These are phyloP conservation scores for Pyricularia sp. DNA, from an alignment of 2,329 filamentous ascomycete genomes.

Conservation along the genomic window DNA sequence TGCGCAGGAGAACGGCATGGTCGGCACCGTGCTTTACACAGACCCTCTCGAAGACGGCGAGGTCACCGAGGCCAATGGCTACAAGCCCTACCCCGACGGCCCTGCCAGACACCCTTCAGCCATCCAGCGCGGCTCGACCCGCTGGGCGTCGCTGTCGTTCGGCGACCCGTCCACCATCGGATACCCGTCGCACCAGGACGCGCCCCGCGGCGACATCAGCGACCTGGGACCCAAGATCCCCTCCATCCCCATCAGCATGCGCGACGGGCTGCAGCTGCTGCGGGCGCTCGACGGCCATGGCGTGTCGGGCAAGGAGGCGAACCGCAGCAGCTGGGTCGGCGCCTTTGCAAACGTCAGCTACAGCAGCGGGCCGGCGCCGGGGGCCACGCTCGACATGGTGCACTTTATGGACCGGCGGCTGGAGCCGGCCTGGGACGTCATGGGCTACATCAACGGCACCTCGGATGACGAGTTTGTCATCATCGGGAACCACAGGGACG, in stretches of 20 bases:
- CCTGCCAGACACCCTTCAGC: conserved; percentile 81
- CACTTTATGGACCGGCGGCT: conserved; percentile 63
- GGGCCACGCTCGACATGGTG: conserved; percentile 50
- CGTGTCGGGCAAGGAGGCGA: conserved; percentile 54
- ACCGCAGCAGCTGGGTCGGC: conserved; percentile 41
- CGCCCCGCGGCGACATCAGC: conserved; percentile 47
- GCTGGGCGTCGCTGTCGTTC: conserved; percentile 62
- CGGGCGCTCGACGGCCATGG: conserved; percentile 70
- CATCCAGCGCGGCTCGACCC: conserved; percentile 80
- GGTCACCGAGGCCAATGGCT: conserved; percentile 42
- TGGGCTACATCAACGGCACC: conserved; percentile 72
- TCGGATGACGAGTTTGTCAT: conserved; percentile 67
- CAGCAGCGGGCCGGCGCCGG: conserved; percentile 35
- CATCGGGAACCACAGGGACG: conserved; percentile 73
- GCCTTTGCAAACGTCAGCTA: conserved; percentile 31
- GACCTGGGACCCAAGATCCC: conserved; percentile 64
- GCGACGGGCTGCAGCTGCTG: conserved; percentile 65
- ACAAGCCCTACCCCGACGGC: conserved; percentile 54
- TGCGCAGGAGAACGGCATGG: conserved; percentile 68
- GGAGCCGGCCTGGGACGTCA: conserved; percentile 67
- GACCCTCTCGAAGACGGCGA: conserved; percentile 86
- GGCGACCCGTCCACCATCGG: conserved; percentile 87
- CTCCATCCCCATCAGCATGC: conserved; percentile 71
- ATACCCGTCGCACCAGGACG: conserved; percentile 87
- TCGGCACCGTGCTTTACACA: conserved; percentile 72